Evolutionary conservation across 331 rosid species (phyloP), one percentile per base, ranked within the genome.

Genomic region (Rhamnella rubrinervis): DNA sequence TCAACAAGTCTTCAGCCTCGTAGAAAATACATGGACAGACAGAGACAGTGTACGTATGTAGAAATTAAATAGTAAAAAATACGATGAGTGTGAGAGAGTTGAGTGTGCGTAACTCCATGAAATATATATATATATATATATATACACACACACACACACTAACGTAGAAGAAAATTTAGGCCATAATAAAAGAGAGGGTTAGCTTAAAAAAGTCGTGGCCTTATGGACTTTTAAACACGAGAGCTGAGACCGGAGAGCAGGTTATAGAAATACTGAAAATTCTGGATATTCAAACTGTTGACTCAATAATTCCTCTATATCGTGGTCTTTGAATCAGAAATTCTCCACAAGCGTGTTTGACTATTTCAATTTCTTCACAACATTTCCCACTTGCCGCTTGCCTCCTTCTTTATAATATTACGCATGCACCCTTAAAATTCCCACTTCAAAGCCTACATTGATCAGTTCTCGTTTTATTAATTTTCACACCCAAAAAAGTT

Each of bases 301-400:
- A 60, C 28, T 51, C 75, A 66, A 13, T 18, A 46, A 41, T 15
- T 15, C 6, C 21, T 37, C 68, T 61, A 25, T 20, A 71, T 73
- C 81, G 20, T 55, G 10, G 65, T 72, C 75, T 85, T 75, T 81
- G 77, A 75, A 74, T 70, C 31, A 35, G 56, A 68, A 71, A 61
- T 62, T 79, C 65, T 46, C 25, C 21, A 28, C 20, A 55, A 17
- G 63, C 82, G 68, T 75, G 78, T 55, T 84, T 80, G 89, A 86
- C 86, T 23, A 12, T 63, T 14, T 11, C n/a, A 59, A 59, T n/a
- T 17, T 25, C 26, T 31, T 37, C 7, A 1, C 2, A 1, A 12
- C 11, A 44, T 8, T 44, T 44, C 49, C 49, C 49, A 2, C 16
- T 44, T 12, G 16, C 16, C 49, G 2, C 16, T 44, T 12, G 16